Percentiles rank a stretch among this genome's conserved stretches.
phyloP scores from a whole-genome alignment of 371 early-diverging fungal species.

The Rhizomucor miehei region DNA sequence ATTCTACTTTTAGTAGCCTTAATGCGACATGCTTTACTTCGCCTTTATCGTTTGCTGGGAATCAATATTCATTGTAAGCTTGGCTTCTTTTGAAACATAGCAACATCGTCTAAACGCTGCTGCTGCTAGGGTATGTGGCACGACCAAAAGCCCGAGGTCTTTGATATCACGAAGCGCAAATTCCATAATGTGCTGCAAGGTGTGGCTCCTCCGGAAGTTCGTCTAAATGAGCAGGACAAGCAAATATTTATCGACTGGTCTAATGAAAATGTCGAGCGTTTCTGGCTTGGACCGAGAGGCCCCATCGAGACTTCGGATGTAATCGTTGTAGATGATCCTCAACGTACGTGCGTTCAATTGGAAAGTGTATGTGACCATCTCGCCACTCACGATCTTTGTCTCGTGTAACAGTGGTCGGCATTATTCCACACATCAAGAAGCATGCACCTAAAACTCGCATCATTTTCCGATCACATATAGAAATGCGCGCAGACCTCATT shows the following conservation, averaged over 20 bases:
- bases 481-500: slow-evolving; percentile 74
- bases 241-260: slow-evolving; percentile 72
- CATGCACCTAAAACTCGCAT: slow-evolving; percentile 68
- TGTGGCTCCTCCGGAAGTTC: slow-evolving; percentile 61
- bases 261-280: slow-evolving; percentile 68
- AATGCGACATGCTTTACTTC: slow-evolving; percentile 83
- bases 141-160: slow-evolving; percentile 79
- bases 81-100: slow-evolving; percentile 24
- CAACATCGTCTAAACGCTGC: neutral
- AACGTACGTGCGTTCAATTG: slow-evolving; percentile 50
- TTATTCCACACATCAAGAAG: slow-evolving; percentile 73
- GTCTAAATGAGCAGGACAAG: slow-evolving; percentile 70
- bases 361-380: slow-evolving; percentile 6
- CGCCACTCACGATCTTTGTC: neutral
- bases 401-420: slow-evolving; percentile 53
- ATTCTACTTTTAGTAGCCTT: slow-evolving; percentile 64
- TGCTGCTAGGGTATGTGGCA: slow-evolving; percentile 60
- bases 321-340: slow-evolving; percentile 88
- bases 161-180: slow-evolving; percentile 83
- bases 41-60: slow-evolving; percentile 63
- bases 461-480: slow-evolving; percentile 87
- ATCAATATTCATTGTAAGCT: slow-evolving; percentile 65
- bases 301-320: slow-evolving; percentile 70
- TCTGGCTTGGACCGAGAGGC: slow-evolving; percentile 70
- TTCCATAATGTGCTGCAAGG: slow-evolving; percentile 91